These are phyloP conservation scores for Nakaseomyces bracarensis DNA, from an alignment of 1,139 yeast species.

Conservation along the genomic window DNA sequence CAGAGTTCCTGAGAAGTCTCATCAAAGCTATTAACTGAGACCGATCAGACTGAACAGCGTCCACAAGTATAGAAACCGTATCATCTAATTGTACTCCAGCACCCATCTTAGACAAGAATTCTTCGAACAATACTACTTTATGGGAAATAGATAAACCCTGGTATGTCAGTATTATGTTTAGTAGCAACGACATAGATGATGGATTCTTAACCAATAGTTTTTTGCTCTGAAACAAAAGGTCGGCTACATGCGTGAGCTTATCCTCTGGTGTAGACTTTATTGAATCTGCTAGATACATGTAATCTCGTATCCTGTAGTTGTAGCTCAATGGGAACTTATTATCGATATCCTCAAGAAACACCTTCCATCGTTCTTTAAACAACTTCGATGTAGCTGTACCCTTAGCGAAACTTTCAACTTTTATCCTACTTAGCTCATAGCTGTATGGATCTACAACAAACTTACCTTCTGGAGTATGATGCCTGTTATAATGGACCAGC, in stretches of 20 bases:
- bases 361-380: conserved; percentile 30
- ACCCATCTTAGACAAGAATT: not conserved
- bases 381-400: conserved; percentile 15
- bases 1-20: not conserved
- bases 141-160: conserved; percentile 9
- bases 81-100: not conserved
- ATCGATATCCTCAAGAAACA: conserved; percentile 27
- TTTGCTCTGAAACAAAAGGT: conserved; percentile 19
- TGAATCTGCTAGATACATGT: conserved; percentile 20
- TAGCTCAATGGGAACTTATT: conserved; percentile 12
- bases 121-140: conserved; percentile 12
- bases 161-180: conserved; percentile 24
- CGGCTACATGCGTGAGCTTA: conserved; percentile 6
- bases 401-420: conserved; percentile 28
- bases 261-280: conserved; percentile 11
- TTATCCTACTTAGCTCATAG: conserved; percentile 21
- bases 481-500: conserved; percentile 18
- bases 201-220: conserved; percentile 17
- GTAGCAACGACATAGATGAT: conserved; percentile 19
- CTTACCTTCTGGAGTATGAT: conserved; percentile 5
- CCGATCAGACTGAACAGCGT: not conserved
- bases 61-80: not conserved
- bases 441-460: conserved; percentile 11
- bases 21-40: not conserved
- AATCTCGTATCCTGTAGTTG: conserved; percentile 23